Base-by-base conservation (phyloP, 495 filamentous ascomycete genomes). In the Trichoderma virens region DNA sequence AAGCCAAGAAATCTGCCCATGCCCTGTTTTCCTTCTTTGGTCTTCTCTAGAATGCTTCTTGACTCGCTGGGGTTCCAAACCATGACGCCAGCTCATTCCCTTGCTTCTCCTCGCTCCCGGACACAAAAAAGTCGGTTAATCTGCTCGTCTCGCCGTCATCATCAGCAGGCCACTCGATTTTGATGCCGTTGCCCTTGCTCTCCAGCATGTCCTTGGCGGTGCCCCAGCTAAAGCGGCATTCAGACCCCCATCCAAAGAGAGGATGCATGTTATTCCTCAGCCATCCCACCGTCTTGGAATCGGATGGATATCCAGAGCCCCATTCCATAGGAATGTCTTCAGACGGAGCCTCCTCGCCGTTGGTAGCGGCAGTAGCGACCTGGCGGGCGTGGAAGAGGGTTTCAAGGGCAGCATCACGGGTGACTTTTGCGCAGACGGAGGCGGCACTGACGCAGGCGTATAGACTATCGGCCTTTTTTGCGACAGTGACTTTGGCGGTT, bases 401-500 rank as follows among this genome's bases (percentile, higher is more conserved):
- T 66, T 96, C 93, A 31, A 97, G 76, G 56, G 91, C 91, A 1
- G 88, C 88, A 76, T 98, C 94, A 66, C 94, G 79, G 28, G 95
- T 98, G 23, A 98, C 94, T 74, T 98, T 98, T 28, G 94, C 94
- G 68, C 89, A 93, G 5, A 98, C 92, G 68, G 88, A 92, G 23
- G 94, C 94, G 18, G 95, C 95, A 65, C 88, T 92, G 23, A 98
- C 94, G 73, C 89, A 92, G 5, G 94, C 95, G 74, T 95, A 98
- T 59, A 97, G 69, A 18, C 87, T 90, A 70, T 98, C 94, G 3
- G 95, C 94, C 82, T 98, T 98, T 78, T 96, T 97, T 2, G 90
- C 90, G 23, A 98, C 94, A 5, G 90, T 96, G 68, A 98, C 88
- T 45, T 81, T 81, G 14, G 86, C 73, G 0, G 85, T 86, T 0